phyloP scores from a whole-genome alignment of 371 early-diverging fungal genomes.

The Ecytonucleospora hepatopenaei region DNA sequence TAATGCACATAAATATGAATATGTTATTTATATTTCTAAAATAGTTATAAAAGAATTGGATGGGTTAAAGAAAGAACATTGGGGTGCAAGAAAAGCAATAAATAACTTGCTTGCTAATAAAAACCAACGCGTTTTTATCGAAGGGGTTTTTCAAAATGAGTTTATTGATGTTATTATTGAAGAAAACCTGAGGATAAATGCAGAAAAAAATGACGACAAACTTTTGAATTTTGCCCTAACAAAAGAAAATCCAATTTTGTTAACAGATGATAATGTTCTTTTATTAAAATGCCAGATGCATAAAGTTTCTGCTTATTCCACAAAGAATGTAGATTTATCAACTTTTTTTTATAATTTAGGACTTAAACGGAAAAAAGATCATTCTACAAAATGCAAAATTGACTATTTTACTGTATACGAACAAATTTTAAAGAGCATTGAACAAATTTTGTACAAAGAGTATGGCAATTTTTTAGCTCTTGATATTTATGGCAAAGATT shows the following conservation, averaged over 20 bases:
- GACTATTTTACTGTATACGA: no score
- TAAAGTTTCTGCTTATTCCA: constrained; percentile 17
- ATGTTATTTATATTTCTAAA: constrained; percentile 21
- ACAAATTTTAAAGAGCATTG: no score
- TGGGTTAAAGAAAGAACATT: constrained; percentile 5
- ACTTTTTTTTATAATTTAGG: no score
- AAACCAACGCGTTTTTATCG: constrained; percentile 14
- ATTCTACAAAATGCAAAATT: no score
- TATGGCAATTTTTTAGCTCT: background rate
- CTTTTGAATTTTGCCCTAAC: constrained; percentile 24
- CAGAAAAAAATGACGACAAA: constrained; percentile 35
- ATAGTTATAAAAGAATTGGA: constrained; percentile 38
- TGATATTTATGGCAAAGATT: background rate
- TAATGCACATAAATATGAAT: constrained; percentile 11
- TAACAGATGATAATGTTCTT: constrained; percentile 32
- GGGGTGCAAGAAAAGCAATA: constrained; percentile 24
- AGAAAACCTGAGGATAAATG: constrained; percentile 1
- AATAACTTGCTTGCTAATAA: constrained; percentile 19
- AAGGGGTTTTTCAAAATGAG: constrained; percentile 23
- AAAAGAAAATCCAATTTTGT: constrained; percentile 28
- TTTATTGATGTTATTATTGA: constrained; percentile 24
- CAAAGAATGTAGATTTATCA: no score
- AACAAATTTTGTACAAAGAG: background rate
- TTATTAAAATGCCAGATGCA: constrained; percentile 24
- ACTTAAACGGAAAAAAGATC: no score